A percentile compares a stretch with the other conserved stretches of the same genome.
Conservation (phyloP, 2,329 filamentous ascomycete species). For the Aspergillus tamarii region DNA sequence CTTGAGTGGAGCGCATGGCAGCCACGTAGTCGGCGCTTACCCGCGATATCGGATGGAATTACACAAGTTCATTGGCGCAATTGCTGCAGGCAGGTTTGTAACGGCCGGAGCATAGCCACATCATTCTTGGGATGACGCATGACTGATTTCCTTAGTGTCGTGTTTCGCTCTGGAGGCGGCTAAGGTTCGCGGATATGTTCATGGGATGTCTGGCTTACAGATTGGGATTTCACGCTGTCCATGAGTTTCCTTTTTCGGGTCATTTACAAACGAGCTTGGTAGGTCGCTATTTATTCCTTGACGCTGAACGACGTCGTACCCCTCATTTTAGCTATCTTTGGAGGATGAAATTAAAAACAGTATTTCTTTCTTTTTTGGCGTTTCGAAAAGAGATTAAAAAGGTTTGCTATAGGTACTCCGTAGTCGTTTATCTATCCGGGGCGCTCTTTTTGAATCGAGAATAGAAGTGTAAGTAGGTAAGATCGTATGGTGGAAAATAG, state of each 20-base stretch:
- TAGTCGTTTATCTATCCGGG: no score
- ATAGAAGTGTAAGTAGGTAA: no score
- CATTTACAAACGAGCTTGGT: neutral
- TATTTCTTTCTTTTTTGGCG: no score
- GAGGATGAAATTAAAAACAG: no score
- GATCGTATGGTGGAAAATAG: no score
- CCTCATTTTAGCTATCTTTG: no score
- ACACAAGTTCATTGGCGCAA: neutral
- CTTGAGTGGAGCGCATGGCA: neutral
- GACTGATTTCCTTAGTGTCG: neutral
- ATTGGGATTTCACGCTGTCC: no score
- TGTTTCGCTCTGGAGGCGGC: neutral
- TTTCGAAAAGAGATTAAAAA: no score
- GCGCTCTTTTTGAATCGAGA: no score
- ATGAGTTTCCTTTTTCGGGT: neutral
- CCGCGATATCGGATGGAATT: constrained; percentile 2
- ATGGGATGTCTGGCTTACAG: neutral
- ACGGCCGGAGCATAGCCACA: neutral
- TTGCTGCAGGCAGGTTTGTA: neutral
- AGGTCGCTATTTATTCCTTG: neutral
- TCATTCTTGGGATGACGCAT: neutral
- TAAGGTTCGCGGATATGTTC: neutral
- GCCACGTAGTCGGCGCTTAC: constrained; percentile 13
- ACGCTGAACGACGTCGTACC: no score
- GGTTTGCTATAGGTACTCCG: no score